Conservation (phyloP, 164 flowering plant species). For the Santalum album region DNA sequence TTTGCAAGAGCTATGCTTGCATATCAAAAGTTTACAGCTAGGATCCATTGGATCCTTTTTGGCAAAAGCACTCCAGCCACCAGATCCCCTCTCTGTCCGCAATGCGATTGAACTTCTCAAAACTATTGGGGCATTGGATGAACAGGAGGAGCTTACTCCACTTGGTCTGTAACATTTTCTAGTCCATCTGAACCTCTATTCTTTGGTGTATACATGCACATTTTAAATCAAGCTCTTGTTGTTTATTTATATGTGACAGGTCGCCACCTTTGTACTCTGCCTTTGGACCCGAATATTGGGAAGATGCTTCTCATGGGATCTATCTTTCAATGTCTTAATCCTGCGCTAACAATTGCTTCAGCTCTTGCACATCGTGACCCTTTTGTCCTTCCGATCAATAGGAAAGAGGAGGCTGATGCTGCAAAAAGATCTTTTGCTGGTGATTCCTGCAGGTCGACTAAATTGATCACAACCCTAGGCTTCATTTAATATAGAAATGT, state of each 20-base stretch:
- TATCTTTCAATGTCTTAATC: constrained; percentile 85
- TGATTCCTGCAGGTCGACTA: constrained; percentile 83
- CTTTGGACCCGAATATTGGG: constrained; percentile 92
- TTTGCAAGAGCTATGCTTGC: constrained; percentile 82
- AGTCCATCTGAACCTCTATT: not conserved
- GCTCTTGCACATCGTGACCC: constrained; percentile 93
- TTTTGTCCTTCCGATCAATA: constrained; percentile 79
- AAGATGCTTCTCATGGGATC: constrained; percentile 97
- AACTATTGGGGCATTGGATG: constrained; percentile 85
- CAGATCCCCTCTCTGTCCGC: constrained; percentile 78
- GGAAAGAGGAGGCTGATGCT: constrained; percentile 91
- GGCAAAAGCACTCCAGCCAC: constrained; percentile 91
- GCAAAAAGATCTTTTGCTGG: constrained; percentile 94
- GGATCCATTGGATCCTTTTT: constrained; percentile 72
- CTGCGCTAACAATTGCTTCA: constrained; percentile 90
- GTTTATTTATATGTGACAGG: constrained; percentile 33
- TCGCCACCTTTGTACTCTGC: constrained; percentile 81
- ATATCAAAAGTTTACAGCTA: constrained; percentile 84
- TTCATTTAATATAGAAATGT: no score
- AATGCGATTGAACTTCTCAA: constrained; percentile 94
- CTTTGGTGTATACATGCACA: no score
- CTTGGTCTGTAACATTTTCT: constrained; percentile 43
- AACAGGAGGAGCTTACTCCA: constrained; percentile 82
- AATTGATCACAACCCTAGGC: constrained; percentile 4
- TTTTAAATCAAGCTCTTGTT: not conserved